Conservation (phyloP, 208 protist genomes). For the Crithidia sp. region DNA sequence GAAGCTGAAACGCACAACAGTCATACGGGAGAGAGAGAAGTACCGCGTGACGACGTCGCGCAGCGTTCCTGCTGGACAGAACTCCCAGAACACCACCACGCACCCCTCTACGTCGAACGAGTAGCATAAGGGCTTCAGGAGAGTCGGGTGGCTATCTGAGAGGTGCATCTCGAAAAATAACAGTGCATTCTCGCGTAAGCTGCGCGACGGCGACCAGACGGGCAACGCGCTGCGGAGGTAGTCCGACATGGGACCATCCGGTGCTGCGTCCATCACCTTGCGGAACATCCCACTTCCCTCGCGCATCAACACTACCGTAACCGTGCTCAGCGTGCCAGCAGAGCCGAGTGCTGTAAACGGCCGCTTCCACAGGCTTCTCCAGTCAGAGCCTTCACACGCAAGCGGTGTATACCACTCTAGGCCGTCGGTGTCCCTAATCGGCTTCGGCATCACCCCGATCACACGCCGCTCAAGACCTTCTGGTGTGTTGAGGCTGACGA, state of each 20-base stretch:
- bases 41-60: no score
- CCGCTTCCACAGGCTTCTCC: neutral
- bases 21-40: neutral
- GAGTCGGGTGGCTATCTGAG: no score
- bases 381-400: neutral
- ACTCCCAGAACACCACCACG: no score
- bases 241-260: conserved; percentile 4
- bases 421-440: conserved; percentile 5
- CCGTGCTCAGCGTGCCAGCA: conserved; percentile 3
- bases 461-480: no score
- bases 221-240: neutral
- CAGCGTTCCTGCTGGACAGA: no score
- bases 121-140: no score
- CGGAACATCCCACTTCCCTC: neutral
- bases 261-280: neutral
- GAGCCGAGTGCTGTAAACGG: neutral
- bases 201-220: neutral
- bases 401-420: neutral
- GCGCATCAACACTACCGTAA: conserved; percentile 3
- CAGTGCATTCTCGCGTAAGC: no score
- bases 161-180: no score
- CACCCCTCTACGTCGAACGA: no score
- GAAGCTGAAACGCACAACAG: neutral
- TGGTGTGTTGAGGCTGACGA: no score
- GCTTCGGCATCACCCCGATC: no score